Percentiles rank a stretch among this genome's conserved stretches.
These are phyloP conservation scores for Galerina marginata DNA, from an alignment of 768 basidiomycete genomes.

Conservation along the genomic window DNA sequence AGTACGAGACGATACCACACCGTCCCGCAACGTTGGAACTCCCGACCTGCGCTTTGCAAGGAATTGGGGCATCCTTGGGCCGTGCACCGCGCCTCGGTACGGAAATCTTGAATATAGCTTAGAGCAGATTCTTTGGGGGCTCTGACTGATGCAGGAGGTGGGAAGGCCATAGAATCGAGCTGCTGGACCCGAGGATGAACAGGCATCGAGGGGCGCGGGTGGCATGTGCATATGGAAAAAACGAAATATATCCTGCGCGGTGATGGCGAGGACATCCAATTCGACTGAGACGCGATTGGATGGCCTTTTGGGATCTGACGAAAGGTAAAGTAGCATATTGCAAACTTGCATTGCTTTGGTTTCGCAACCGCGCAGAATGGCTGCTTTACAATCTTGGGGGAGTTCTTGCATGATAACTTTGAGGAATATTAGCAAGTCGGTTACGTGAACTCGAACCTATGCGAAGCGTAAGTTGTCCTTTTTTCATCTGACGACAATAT, in stretches of 20 bases:
- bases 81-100: constrained; percentile 10
- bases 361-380: constrained; percentile 11
- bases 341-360: constrained; percentile 18
- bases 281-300: neutral
- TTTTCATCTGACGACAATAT: neutral
- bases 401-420: neutral
- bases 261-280: neutral
- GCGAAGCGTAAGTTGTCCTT: neutral
- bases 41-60: constrained; percentile 5
- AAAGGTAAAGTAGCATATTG: constrained; percentile 10
- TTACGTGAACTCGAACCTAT: neutral
- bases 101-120: neutral
- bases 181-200: constrained; percentile 4
- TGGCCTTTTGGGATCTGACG: neutral
- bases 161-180: neutral
- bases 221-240: constrained; percentile 19
- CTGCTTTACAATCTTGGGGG: neutral
- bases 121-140: neutral
- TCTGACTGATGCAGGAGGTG: neutral
- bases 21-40: constrained; percentile 14
- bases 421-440: neutral
- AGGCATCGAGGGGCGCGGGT: constrained; percentile 12
- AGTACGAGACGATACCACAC: constrained; percentile 15
- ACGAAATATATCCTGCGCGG: constrained; percentile 9
- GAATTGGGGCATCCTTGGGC: constrained; percentile 12